Conservation (phyloP, 1,284 basidiomycete genomes). For the Tilletia setariae region DNA sequence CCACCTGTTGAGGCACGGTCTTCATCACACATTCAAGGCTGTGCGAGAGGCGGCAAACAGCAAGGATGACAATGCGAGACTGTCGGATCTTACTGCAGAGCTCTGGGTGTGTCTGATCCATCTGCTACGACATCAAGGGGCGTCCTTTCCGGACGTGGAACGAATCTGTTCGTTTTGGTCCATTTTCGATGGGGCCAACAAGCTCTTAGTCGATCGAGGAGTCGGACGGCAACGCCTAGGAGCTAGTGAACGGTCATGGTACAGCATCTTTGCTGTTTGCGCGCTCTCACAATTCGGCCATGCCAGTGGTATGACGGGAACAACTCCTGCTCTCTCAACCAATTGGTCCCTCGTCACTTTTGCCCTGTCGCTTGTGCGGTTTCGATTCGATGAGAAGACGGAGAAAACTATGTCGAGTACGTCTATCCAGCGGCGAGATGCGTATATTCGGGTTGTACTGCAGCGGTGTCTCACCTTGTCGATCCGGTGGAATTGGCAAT, state of each 20-base stretch:
- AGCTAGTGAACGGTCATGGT: constrained; percentile 63
- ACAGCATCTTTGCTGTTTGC: constrained; percentile 67
- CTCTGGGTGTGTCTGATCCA: constrained; percentile 76
- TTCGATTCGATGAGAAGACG: constrained; percentile 62
- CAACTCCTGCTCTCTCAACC: constrained; percentile 60
- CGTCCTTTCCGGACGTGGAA: constrained; percentile 14
- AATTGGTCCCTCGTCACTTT: constrained; percentile 64
- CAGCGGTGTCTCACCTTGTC: constrained; percentile 71
- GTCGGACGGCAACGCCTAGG: constrained; percentile 44
- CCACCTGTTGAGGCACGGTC: constrained; percentile 35
- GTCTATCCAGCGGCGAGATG: constrained; percentile 66
- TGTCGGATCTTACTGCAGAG: constrained; percentile 62
- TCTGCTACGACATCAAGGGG: constrained; percentile 48
- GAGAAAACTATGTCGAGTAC: constrained; percentile 59
- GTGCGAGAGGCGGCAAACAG: not conserved
- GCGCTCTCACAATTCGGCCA: constrained; percentile 74
- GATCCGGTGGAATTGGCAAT: constrained; percentile 70
- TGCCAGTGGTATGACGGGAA: constrained; percentile 61
- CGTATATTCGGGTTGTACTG: constrained; percentile 71
- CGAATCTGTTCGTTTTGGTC: constrained; percentile 32
- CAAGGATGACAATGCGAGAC: constrained; percentile 6
- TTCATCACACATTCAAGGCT: constrained; percentile 31
- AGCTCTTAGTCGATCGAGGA: constrained; percentile 7
- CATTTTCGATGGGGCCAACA: constrained; percentile 32
- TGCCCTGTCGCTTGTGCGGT: constrained; percentile 54